Evolutionary conservation across 495 filamentous ascomycete species (phyloP).

Genomic region (Tuber indicum): DNA sequence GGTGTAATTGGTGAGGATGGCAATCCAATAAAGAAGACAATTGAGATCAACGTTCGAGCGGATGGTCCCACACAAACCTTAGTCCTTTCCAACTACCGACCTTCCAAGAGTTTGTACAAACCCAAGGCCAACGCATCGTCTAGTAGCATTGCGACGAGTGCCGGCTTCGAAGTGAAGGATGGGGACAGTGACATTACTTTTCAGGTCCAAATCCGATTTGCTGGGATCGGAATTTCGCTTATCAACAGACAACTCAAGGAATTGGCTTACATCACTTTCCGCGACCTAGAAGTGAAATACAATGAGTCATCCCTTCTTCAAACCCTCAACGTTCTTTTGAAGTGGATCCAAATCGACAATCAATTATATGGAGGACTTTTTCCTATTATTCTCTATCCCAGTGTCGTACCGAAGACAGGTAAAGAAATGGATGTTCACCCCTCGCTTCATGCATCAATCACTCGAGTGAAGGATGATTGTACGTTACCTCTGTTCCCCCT

Average conservation of each 20-base stretch:
- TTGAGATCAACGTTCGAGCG: conserved; percentile 91
- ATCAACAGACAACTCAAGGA: conserved; percentile 89
- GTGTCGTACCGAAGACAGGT: conserved; percentile 96
- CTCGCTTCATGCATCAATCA: conserved; percentile 83
- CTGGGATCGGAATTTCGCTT: conserved; percentile 87
- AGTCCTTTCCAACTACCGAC: conserved; percentile 88
- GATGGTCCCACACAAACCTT: conserved; percentile 92
- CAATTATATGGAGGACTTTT: conserved; percentile 98
- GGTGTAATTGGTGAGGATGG: conserved; percentile 37
- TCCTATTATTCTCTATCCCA: conserved; percentile 93
- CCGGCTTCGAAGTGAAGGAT: conserved; percentile 88
- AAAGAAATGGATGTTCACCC: conserved; percentile 96
- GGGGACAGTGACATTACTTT: conserved; percentile 79
- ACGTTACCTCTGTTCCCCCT: conserved; percentile 4
- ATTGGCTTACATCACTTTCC: conserved; percentile 85
- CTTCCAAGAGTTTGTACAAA: conserved; percentile 88
- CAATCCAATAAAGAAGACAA: conserved; percentile 61
- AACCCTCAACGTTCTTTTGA: conserved; percentile 78
- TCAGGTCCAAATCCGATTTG: conserved; percentile 75
- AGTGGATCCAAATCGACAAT: conserved; percentile 99
- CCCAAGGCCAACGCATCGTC: conserved; percentile 60
- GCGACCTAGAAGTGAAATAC: conserved; percentile 85
- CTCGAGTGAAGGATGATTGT: conserved; percentile 90
- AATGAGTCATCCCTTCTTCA: conserved; percentile 89
- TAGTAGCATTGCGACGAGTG: conserved; percentile 45